phyloP scores from a whole-genome alignment of 2,329 filamentous ascomycete genomes.

The Aulographum hederae region DNA sequence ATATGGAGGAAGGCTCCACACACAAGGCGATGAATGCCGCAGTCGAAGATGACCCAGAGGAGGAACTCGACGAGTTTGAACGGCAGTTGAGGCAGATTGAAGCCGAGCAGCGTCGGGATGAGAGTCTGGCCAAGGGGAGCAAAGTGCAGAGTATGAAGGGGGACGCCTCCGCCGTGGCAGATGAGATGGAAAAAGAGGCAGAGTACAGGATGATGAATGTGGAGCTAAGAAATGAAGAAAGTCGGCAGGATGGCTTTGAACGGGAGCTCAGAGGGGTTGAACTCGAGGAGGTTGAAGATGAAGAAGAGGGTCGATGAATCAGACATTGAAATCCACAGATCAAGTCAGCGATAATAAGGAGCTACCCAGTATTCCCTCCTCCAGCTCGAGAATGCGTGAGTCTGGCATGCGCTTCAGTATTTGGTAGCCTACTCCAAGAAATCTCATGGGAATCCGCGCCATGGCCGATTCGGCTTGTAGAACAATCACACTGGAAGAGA shows the following conservation, averaged over 20 bases:
- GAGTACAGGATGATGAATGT: slow-evolving; percentile 2
- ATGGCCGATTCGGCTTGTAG: no score
- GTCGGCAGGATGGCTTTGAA: not conserved
- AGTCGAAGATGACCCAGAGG: slow-evolving; percentile 9
- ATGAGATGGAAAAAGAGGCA: slow-evolving; percentile 10
- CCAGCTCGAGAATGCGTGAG: no score
- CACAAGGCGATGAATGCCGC: slow-evolving; percentile 1
- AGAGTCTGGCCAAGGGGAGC: no score
- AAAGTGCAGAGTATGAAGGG: slow-evolving; percentile 8
- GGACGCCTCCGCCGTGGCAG: slow-evolving; percentile 13
- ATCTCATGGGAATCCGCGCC: no score
- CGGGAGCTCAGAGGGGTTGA: slow-evolving; percentile 3
- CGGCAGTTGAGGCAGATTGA: slow-evolving; percentile 10
- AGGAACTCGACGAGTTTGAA: slow-evolving; percentile 6
- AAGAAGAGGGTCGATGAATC: slow-evolving; percentile 8
- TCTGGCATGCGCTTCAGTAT: no score
- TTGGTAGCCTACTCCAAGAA: no score
- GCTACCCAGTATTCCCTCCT: no score
- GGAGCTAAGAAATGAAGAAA: not conserved
- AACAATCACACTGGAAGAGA: no score
- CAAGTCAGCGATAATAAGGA: no score
- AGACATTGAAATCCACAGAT: no score
- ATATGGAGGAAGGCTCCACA: no score
- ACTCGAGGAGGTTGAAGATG: slow-evolving; percentile 6
- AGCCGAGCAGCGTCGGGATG: no score